Percentiles rank a stretch among this genome's conserved stretches.
phyloP scores from a whole-genome alignment of 23 red algal species.

The Chondrus crispus region DNA sequence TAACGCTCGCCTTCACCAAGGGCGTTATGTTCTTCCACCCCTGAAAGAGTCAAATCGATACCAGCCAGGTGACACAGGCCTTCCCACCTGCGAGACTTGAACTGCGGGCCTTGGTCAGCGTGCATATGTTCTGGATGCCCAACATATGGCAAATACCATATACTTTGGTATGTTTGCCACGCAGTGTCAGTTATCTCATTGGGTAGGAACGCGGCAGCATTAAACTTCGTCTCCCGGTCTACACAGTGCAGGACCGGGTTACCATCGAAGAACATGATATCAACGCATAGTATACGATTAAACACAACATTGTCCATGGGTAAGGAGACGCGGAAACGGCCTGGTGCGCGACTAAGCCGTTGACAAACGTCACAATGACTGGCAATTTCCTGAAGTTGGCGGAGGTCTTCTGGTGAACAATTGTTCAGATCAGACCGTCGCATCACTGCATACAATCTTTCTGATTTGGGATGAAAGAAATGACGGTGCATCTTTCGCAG shows the following conservation, averaged over 20 bases:
- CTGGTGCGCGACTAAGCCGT: background rate
- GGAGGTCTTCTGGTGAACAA: background rate
- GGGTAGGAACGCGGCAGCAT: background rate
- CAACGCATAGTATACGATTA: background rate
- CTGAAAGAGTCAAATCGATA: background rate
- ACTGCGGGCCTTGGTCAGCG: background rate
- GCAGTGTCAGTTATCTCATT: background rate
- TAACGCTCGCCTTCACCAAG: background rate
- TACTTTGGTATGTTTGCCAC: background rate
- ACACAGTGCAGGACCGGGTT: background rate
- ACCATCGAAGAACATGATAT: background rate
- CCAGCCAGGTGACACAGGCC: background rate
- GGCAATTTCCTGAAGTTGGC: background rate
- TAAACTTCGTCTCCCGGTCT: background rate
- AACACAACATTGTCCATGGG: conserved; percentile 2
- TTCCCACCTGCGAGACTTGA: background rate
- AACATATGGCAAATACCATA: background rate
- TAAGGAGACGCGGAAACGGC: background rate
- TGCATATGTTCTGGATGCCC: background rate
- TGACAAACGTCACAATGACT: background rate
- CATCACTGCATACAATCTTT: conserved; percentile 2
- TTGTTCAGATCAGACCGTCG: background rate
- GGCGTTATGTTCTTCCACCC: background rate
- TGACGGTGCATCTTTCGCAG: background rate
- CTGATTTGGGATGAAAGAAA: background rate